Evolutionary conservation across 768 basidiomycete genomes (phyloP).

Genomic region (Cystofilobasidium bisporidii): DNA sequence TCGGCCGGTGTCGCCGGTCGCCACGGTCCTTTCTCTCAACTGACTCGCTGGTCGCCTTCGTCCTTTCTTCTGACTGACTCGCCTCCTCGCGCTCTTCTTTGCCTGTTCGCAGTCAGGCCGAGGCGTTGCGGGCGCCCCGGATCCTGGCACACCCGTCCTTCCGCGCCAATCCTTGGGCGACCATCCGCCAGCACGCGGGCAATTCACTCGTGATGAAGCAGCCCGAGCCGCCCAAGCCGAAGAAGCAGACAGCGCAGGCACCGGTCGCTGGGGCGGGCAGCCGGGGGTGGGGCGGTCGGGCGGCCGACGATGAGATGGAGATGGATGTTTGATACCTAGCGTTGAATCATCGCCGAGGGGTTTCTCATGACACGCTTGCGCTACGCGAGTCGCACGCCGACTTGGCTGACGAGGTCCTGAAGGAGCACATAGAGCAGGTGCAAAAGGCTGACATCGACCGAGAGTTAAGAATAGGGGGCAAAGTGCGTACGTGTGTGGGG

Average conservation of each 20-base stretch:
- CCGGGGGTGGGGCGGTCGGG: background rate
- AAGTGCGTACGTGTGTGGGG: too few species aligned
- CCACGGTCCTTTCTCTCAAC: too few species aligned
- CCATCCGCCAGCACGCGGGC: conserved; percentile 25
- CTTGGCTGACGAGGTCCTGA: too few species aligned
- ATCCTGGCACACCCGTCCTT: conserved; percentile 24
- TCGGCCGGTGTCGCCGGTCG: conserved; percentile 64
- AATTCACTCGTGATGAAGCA: conserved; percentile 23
- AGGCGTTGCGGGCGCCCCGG: background rate
- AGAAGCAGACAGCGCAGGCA: background rate
- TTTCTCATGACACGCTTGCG: too few species aligned
- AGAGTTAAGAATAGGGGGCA: too few species aligned
- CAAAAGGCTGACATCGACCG: too few species aligned
- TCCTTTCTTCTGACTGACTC: too few species aligned
- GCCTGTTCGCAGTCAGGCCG: background rate
- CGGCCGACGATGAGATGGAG: background rate
- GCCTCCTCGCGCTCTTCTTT: too few species aligned
- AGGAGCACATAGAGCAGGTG: too few species aligned
- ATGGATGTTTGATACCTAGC: conserved; percentile 1
- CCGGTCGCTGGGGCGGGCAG: background rate
- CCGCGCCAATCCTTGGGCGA: conserved; percentile 20
- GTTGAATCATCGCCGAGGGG: too few species aligned
- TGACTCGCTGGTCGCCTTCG: too few species aligned
- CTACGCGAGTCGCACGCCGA: too few species aligned
- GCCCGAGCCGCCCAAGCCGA: background rate